phyloP scores from a whole-genome alignment of 176 grass and related monocot species.

The Panicum miliaceum region DNA sequence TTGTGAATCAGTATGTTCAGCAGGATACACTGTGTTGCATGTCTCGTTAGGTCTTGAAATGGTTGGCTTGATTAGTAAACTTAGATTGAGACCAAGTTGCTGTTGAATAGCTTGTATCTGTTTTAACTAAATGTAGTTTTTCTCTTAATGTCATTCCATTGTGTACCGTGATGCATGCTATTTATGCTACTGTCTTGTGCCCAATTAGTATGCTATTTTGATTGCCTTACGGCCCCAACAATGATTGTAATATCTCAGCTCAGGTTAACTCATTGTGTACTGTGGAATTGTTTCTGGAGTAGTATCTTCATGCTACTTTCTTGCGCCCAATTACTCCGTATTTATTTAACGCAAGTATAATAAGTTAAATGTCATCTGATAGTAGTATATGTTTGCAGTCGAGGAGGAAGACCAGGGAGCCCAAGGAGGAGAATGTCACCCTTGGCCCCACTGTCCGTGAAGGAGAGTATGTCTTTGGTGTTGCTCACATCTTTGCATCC shows the following conservation, averaged over 20 bases:
- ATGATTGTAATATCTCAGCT: accelerated
- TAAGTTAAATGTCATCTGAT: not conserved
- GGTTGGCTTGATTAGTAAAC: not conserved
- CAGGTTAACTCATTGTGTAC: not conserved
- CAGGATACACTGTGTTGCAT: not conserved
- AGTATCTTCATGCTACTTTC: not conserved
- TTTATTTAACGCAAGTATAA: not conserved
- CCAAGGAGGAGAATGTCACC: conserved; percentile 83
- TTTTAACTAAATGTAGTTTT: not conserved
- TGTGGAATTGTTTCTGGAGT: not conserved
- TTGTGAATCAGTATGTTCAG: not conserved
- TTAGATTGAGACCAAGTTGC: not conserved
- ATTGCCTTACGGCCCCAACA: not conserved
- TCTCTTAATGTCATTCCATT: not conserved
- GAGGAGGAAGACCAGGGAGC: conserved; percentile 82
- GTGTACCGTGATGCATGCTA: too few species aligned
- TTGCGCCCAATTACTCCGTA: too few species aligned
- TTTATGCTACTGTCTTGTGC: not conserved
- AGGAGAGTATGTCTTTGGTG: conserved; percentile 82
- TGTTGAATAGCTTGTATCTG: not conserved
- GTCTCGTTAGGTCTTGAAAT: not conserved
- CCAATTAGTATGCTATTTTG: not conserved
- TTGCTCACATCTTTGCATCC: conserved; percentile 80
- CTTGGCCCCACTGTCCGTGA: conserved; percentile 79
- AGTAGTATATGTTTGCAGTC: conserved; percentile 46